Conservation (phyloP, 352 stramenopile species). For the Blastocystis sp. region DNA sequence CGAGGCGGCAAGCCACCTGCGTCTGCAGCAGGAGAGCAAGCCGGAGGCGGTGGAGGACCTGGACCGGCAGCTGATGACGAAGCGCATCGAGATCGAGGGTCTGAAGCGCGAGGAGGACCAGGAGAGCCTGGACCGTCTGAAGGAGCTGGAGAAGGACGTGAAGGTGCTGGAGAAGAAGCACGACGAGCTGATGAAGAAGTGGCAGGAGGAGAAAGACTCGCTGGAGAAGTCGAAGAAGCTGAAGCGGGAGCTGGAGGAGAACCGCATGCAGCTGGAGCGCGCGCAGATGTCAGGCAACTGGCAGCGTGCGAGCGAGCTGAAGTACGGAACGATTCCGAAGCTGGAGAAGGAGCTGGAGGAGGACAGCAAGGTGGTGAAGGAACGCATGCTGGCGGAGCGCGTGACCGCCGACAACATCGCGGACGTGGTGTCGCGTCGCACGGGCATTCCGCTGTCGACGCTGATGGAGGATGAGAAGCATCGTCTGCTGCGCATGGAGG, state of each 20-base stretch:
- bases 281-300: conserved; percentile 71
- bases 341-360: conserved; percentile 68
- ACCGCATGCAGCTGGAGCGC: conserved; percentile 66
- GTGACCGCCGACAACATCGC: conserved; percentile 81
- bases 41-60: conserved; percentile 71
- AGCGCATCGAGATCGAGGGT: conserved; percentile 72
- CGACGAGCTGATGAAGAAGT: conserved; percentile 67
- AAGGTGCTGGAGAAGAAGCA: conserved; percentile 66
- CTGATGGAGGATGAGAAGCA: conserved; percentile 84
- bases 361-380: conserved; percentile 64
- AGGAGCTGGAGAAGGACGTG: conserved; percentile 67
- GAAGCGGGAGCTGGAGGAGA: conserved; percentile 71
- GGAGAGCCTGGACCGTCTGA: conserved; percentile 68
- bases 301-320: conserved; percentile 68
- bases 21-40: conserved; percentile 73
- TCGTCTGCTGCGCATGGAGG: conserved; percentile 81
- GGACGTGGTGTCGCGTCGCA: conserved; percentile 76
- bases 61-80: conserved; percentile 70
- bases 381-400: conserved; percentile 74
- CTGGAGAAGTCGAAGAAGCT: conserved; percentile 69
- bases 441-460: conserved; percentile 83
- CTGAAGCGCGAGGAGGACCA: conserved; percentile 70
- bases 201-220: conserved; percentile 68
- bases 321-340: conserved; percentile 72
- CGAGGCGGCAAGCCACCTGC: conserved; percentile 72